Evolutionary conservation across 805 yeast genomes (phyloP).

Genomic region (Zygosaccharomyces pseudorouxii): DNA sequence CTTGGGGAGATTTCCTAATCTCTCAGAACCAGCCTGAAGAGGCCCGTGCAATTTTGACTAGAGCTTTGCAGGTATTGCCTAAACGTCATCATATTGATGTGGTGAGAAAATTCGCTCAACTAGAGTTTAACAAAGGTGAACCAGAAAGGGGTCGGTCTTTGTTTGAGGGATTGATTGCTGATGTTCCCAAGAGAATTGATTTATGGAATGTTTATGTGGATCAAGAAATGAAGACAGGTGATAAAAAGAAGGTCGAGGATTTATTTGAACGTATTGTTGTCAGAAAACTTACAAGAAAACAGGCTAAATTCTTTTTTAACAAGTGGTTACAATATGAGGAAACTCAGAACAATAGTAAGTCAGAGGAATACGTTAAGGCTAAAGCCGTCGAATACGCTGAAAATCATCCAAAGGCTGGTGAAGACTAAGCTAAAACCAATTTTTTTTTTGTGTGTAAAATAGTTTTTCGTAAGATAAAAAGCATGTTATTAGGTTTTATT

Average conservation of each 20-base stretch:
- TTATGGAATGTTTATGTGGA: constrained; percentile 94
- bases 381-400: constrained; percentile 78
- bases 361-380: constrained; percentile 80
- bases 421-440: not conserved
- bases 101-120: constrained; percentile 81
- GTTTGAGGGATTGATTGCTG: constrained; percentile 85
- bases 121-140: constrained; percentile 84
- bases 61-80: constrained; percentile 66
- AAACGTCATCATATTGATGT: constrained; percentile 72
- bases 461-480: constrained; percentile 3
- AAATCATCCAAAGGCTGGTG: constrained; percentile 17
- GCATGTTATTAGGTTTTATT: not conserved
- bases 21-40: constrained; percentile 50
- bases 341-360: constrained; percentile 58
- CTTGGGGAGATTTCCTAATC: constrained; percentile 71
- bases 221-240: constrained; percentile 74
- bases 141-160: constrained; percentile 91
- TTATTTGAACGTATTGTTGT: constrained; percentile 76
- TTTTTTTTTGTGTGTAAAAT: not conserved
- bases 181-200: constrained; percentile 88
- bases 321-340: constrained; percentile 87
- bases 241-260: constrained; percentile 64
- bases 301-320: constrained; percentile 90
- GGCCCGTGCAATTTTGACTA: constrained; percentile 70
- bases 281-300: constrained; percentile 70